Evolutionary conservation across 345 rosid species (phyloP).

Genomic region (Jatropha curcas): DNA sequence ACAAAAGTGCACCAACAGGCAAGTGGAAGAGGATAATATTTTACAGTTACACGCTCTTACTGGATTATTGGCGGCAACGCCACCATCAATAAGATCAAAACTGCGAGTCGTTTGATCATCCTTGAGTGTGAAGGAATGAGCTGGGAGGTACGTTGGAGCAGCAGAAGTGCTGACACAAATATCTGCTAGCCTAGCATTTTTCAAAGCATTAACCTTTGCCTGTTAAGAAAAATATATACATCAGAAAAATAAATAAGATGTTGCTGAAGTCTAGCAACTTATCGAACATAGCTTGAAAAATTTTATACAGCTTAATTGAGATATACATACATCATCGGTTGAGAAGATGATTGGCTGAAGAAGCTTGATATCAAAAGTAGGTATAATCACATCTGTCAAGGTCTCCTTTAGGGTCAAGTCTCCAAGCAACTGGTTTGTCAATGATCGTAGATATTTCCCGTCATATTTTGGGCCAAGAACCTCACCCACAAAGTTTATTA

Average conservation of each 20-base stretch:
- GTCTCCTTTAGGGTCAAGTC: constrained; percentile 7
- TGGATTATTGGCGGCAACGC: constrained; percentile 34
- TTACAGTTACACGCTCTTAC: too few relatives aligned
- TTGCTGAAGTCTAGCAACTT: too few relatives aligned
- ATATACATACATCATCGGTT: constrained; percentile 11
- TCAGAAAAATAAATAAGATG: background rate
- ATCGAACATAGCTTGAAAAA: too few relatives aligned
- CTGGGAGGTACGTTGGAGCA: constrained; percentile 30
- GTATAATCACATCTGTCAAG: constrained; percentile 17
- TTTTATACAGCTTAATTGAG: too few relatives aligned
- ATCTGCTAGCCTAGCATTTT: constrained; percentile 30
- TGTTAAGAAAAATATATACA: background rate
- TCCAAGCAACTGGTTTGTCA: constrained; percentile 6
- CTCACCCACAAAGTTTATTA: background rate
- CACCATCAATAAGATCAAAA: constrained; percentile 37
- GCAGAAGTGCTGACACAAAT: constrained; percentile 32
- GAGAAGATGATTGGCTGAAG: constrained; percentile 28
- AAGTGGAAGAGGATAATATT: too few relatives aligned
- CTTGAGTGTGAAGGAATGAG: constrained; percentile 21
- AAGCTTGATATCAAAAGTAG: constrained; percentile 24
- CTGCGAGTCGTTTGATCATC: background rate
- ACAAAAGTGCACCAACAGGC: too few relatives aligned
- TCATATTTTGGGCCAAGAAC: constrained; percentile 22
- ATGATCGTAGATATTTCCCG: constrained; percentile 17
- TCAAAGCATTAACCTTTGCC: constrained; percentile 26